Evolutionary conservation across 2,329 filamentous ascomycete species (phyloP).

Genomic region (Chalaropsis thielavioides): DNA sequence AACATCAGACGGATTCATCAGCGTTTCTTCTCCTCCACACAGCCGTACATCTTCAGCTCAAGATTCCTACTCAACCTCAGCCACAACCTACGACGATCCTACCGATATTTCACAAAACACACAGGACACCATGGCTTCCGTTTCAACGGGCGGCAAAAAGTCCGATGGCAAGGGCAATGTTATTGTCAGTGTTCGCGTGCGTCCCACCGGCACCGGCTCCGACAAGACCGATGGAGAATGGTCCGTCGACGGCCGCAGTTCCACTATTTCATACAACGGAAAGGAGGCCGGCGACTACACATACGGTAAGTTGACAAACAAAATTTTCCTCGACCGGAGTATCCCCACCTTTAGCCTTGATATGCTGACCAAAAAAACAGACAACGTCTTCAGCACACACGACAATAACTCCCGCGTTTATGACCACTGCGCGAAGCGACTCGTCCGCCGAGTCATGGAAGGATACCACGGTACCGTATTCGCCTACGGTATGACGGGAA

Average conservation of each 20-base stretch:
- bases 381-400: slow-evolving; percentile 90
- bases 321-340: background rate
- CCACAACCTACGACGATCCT: slow-evolving; percentile 73
- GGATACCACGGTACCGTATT: slow-evolving; percentile 98
- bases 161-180: slow-evolving; percentile 82
- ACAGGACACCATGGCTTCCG: slow-evolving; percentile 24
- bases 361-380: slow-evolving; percentile 32
- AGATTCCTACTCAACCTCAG: slow-evolving; percentile 81
- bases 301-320: slow-evolving; percentile 53
- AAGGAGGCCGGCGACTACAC: slow-evolving; percentile 85
- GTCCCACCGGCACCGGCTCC: slow-evolving; percentile 60
- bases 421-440: slow-evolving; percentile 79
- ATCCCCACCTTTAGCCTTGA: background rate
- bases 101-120: slow-evolving; percentile 36
- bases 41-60: slow-evolving; percentile 86
- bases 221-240: slow-evolving; percentile 63
- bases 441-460: slow-evolving; percentile 96
- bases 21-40: slow-evolving; percentile 66
- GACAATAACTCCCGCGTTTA: slow-evolving; percentile 94
- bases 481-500: slow-evolving; percentile 99
- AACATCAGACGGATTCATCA: slow-evolving; percentile 61
- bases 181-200: slow-evolving; percentile 82
- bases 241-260: slow-evolving; percentile 75
- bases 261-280: slow-evolving; percentile 69
- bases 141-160: slow-evolving; percentile 31